phyloP scores from a whole-genome alignment of 768 basidiomycete species.

The Termitomyces sp. region DNA sequence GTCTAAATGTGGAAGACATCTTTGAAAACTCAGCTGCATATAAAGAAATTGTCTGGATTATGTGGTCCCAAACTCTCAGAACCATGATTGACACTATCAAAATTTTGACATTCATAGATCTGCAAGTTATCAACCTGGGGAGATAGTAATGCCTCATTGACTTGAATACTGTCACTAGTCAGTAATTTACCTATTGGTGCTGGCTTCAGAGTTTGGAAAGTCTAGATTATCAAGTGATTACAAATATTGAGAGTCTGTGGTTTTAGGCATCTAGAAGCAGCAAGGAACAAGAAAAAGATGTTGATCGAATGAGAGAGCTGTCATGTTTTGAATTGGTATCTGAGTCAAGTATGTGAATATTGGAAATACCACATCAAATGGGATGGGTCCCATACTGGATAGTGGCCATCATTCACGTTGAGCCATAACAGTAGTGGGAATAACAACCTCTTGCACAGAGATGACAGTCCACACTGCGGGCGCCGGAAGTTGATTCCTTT shows the following conservation, averaged over 20 bases:
- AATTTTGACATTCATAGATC: constrained; percentile 25
- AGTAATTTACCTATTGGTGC: too few relatives aligned
- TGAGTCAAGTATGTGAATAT: not conserved
- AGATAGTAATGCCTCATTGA: too few relatives aligned
- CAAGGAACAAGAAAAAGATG: too few relatives aligned
- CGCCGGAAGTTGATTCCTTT: too few relatives aligned
- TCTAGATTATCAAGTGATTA: too few relatives aligned
- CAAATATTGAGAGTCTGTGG: too few relatives aligned
- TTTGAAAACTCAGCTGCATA: constrained; percentile 19
- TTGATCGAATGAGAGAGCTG: too few relatives aligned
- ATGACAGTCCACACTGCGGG: not conserved
- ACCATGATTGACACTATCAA: not conserved
- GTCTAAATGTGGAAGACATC: too few relatives aligned
- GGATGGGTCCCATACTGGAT: not conserved
- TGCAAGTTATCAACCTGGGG: constrained; percentile 7
- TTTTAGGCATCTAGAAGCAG: too few relatives aligned
- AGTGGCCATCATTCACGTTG: not conserved
- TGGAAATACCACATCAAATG: not conserved
- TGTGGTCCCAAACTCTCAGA: not conserved
- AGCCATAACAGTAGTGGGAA: not conserved
- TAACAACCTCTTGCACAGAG: not conserved
- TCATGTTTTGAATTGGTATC: not conserved
- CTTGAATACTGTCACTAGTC: too few relatives aligned
- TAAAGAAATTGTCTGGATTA: not conserved
- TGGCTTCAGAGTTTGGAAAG: too few relatives aligned